Conservation (phyloP, 2,329 filamentous ascomycete genomes). For the Berkeleyomyces basicola region DNA sequence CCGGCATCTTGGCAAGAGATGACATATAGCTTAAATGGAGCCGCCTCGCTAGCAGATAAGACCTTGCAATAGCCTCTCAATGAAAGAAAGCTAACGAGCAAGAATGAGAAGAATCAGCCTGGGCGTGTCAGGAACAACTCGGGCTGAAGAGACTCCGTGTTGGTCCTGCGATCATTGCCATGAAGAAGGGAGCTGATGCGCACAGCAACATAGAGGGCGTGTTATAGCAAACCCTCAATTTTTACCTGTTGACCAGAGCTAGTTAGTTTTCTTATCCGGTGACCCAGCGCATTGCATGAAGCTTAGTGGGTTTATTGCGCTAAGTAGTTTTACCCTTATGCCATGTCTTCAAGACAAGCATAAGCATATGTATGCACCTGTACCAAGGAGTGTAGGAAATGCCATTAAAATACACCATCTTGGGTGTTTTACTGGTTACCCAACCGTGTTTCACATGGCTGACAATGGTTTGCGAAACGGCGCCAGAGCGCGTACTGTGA, state of each 20-base stretch:
- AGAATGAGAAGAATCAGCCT: neutral
- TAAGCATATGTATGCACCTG: neutral
- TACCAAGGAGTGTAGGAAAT: neutral
- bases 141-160: neutral
- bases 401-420: neutral
- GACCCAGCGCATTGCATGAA: neutral
- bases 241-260: no score
- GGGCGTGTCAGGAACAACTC: neutral
- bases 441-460: neutral
- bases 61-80: neutral
- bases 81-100: no score
- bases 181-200: neutral
- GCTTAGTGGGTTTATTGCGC: neutral
- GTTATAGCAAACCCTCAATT: neutral
- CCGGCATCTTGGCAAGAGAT: neutral
- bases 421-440: neutral
- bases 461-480: neutral
- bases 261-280: neutral
- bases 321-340: neutral
- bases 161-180: neutral
- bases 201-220: neutral
- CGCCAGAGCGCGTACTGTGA: slow-evolving; percentile 9
- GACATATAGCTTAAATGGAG: neutral
- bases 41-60: neutral
- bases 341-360: neutral